Evolutionary conservation across 2,329 filamentous ascomycete genomes (phyloP), one percentile per base, ranked within the genome.

Genomic region (Scorias spongiosa): DNA sequence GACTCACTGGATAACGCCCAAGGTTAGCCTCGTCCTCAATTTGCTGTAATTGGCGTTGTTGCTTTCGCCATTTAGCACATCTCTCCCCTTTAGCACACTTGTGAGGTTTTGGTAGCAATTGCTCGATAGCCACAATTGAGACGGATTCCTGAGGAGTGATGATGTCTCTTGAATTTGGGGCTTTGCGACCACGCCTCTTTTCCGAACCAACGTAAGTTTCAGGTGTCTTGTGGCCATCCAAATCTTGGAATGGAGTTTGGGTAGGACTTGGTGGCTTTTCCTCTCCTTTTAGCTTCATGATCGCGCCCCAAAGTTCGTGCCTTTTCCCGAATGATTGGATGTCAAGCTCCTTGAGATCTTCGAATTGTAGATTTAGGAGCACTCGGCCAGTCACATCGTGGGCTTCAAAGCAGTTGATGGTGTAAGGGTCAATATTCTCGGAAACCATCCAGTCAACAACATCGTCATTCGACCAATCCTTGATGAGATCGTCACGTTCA

Each of bases 351-450:
- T 81, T 81, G 45, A 91, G 67, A 54, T 91, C 88, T 50, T 93
- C 86, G 53, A 89, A 88, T 58, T 93, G 87, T 38, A 98, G 68
- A n/a, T 89, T 87, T 42, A 93, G 78, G 15, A 96, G 68, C 44
- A 96, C 84, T 4, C 78, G 73, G 11, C 89, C 89, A 20, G 81
- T 86, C 61, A 98, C 95, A 58, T 98, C 89, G 61, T 98, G 93
- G 55, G 82, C 76, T 48, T 88, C 74, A 56, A 98, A 95, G 53
- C 82, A 84, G 56, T 93, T 80, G 10, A 91, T 80, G 42, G 89
- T 72, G 6, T 72, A 67, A 42, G 77, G 67, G 59, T 94, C 88
- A 58, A 93, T 79, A 53, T 84, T 86, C 39, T 80, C 76, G 60
- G 85, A 77, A 56, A 80, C 75, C 86, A 95, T 91, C 76, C 84